These are phyloP conservation scores for Globisporangium irregulare DNA, from an alignment of 352 stramenopile genomes.

Conservation along the genomic window DNA sequence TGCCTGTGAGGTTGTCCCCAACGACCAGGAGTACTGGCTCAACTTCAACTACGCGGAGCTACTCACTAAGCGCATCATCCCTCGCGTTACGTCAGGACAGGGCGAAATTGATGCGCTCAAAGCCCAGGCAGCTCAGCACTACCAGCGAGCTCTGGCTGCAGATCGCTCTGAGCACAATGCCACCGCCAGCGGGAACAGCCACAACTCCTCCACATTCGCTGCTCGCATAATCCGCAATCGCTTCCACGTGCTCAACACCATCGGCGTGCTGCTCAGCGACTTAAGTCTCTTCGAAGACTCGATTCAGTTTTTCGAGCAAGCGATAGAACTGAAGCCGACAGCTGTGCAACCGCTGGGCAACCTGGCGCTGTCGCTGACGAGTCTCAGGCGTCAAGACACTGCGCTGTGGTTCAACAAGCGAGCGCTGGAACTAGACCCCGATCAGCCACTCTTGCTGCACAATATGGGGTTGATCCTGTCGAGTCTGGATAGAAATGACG, in stretches of 20 bases:
- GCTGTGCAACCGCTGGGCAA: conserved; percentile 24
- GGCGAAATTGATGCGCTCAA: not conserved
- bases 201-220: not conserved
- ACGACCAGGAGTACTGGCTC: conserved; percentile 12
- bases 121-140: conserved; percentile 7
- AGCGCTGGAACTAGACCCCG: conserved; percentile 17
- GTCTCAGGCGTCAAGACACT: conserved; percentile 6
- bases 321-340: conserved; percentile 5
- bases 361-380: conserved; percentile 17
- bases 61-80: conserved; percentile 6
- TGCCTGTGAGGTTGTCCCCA: not conserved
- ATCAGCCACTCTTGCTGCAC: conserved; percentile 24
- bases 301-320: conserved; percentile 16
- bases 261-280: conserved; percentile 23
- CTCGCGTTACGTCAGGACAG: not conserved
- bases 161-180: not conserved
- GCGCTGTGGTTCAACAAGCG: conserved; percentile 16
- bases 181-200: not conserved
- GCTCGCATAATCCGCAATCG: not conserved
- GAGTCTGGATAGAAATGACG: not conserved
- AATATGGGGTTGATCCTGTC: conserved; percentile 27
- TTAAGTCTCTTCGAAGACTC: conserved; percentile 5
- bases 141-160: conserved; percentile 7
- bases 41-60: conserved; percentile 20
- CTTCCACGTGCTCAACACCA: conserved; percentile 27